Evolutionary conservation across 257 asterid species (phyloP).

Genomic region (Linaria vulgaris): DNA sequence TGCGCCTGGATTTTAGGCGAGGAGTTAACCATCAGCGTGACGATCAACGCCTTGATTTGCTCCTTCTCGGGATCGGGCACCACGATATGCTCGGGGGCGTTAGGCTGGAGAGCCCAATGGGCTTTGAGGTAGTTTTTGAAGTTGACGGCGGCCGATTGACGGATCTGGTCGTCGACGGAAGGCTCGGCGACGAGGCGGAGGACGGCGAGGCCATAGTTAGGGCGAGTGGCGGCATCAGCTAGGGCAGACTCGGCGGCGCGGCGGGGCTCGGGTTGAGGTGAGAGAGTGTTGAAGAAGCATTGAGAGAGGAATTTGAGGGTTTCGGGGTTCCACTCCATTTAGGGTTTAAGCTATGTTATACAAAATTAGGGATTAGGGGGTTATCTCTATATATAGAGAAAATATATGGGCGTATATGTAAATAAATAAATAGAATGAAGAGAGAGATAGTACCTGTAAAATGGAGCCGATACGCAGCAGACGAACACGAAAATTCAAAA

Average conservation of each 20-base stretch:
- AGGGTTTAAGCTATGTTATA: slow-evolving; percentile 28
- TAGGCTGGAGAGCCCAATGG: slow-evolving; percentile 56
- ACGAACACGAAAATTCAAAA: too few species aligned
- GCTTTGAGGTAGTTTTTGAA: slow-evolving; percentile 80
- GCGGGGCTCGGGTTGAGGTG: slow-evolving; percentile 79
- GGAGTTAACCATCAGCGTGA: slow-evolving; percentile 62
- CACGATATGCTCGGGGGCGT: slow-evolving; percentile 30
- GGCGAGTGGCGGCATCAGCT: slow-evolving; percentile 58
- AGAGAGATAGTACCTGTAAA: slow-evolving; percentile 20
- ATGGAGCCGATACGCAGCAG: too few species aligned
- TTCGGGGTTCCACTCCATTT: slow-evolving; percentile 81
- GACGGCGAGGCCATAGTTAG: slow-evolving; percentile 75
- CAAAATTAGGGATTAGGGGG: not conserved
- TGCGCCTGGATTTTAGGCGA: slow-evolving; percentile 69
- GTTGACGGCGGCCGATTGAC: slow-evolving; percentile 88
- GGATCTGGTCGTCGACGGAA: slow-evolving; percentile 79
- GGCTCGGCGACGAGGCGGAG: slow-evolving; percentile 81
- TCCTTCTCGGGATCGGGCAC: slow-evolving; percentile 72
- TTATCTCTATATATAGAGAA: not conserved
- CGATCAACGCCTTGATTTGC: slow-evolving; percentile 69
- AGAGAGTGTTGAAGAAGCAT: slow-evolving; percentile 74
- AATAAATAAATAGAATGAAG: not conserved
- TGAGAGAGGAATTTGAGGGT: slow-evolving; percentile 71
- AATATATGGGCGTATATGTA: not conserved
- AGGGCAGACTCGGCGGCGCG: slow-evolving; percentile 71